Evolutionary conservation across 352 stramenopile species (phyloP), one percentile per base, ranked within the genome.

Genomic region (Pythium aphanidermatum): DNA sequence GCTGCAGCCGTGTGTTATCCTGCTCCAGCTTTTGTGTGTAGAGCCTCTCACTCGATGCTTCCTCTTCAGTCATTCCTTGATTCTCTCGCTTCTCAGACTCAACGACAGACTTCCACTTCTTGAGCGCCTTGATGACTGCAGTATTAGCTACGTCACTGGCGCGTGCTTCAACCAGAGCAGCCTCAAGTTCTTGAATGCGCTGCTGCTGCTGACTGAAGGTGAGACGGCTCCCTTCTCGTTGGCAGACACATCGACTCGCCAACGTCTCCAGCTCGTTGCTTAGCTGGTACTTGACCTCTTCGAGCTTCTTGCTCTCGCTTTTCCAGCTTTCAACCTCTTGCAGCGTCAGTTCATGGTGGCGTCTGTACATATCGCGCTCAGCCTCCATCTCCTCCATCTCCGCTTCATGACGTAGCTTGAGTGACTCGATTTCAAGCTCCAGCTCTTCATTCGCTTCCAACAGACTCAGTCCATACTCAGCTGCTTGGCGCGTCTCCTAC

Each of bases 361-460:
- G 75, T 17, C 82, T 65, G 57, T 74, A 73, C 30, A 68, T 55
- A 38, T 87, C 66, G 20, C 76, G 63, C 39, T 92, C 77, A 12
- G 65, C 77, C 5, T 51, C 61, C 21, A 89, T 59, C 51, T 92
- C 82, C 7, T 70, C 63, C 12, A 57, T 66, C 45, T 83, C 67
- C 1, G 64, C 74, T 34, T 94, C 82, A 36, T 81, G 51, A 31
- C 84, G 75, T 29, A 94, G 86, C 45, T 83, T 72, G 36, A 90
- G 55, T 34, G 78, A 69, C 35, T 65, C 64, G 32, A 87, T 71
- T 32, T 87, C 64, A 43, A 86, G 54, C 43, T 83, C 60, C 23
- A 92, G 55, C 57, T 91, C 74, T 27, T 91, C 79, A 44, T 94
- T 92, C 25, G 60, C 56, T 28, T 82, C 69, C n/a, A 94, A 48